phyloP scores from a whole-genome alignment of 805 yeast species.

The Vanderwaltozyma polyspora region DNA sequence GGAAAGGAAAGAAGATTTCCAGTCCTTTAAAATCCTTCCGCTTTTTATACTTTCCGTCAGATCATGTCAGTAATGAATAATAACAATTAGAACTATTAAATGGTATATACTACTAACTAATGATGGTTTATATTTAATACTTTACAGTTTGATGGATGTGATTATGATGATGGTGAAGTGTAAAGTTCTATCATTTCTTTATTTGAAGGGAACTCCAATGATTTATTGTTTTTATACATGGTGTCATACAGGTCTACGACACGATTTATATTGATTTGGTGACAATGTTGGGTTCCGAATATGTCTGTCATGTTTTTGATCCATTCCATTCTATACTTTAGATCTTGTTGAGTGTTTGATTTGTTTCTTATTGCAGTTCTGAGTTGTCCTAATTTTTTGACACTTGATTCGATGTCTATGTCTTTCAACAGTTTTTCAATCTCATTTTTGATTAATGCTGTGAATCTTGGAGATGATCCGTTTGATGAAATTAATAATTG shows the following conservation, averaged over 20 bases:
- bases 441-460: conserved; percentile 22
- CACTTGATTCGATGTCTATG: conserved; percentile 15
- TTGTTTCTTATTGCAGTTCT: conserved; percentile 13
- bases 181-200: conserved; percentile 6
- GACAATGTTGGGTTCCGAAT: conserved; percentile 21
- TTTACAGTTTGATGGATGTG: no score
- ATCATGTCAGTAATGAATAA: no score
- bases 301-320: conserved; percentile 21
- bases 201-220: conserved; percentile 8
- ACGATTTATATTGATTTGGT: conserved; percentile 13
- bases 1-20: no score
- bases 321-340: conserved; percentile 26
- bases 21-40: no score
- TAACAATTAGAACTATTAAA: no score
- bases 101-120: no score
- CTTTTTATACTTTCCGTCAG: no score
- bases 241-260: conserved; percentile 11
- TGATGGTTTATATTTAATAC: no score
- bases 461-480: conserved; percentile 26
- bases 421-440: conserved; percentile 10
- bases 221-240: conserved; percentile 12
- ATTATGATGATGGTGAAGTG: no score
- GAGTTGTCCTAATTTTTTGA: conserved; percentile 17
- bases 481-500: conserved; percentile 23
- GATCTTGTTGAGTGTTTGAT: conserved; percentile 7